phyloP scores from a whole-genome alignment of 495 filamentous ascomycete genomes.

The Lasiosphaeriaceae sp. region DNA sequence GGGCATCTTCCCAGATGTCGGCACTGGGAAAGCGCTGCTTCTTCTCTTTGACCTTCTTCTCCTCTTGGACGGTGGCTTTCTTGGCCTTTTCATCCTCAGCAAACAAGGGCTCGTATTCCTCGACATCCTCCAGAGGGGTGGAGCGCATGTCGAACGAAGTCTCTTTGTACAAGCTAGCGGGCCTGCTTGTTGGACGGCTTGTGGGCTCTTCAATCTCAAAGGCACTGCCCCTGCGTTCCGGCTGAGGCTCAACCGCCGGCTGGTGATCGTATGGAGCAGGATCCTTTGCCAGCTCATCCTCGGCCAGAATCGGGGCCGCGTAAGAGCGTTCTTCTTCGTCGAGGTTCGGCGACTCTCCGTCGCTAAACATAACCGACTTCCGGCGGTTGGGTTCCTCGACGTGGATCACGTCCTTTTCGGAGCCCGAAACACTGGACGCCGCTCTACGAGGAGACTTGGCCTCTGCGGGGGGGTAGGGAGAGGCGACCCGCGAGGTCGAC shows the following conservation, averaged over 20 bases:
- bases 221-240: slow-evolving; percentile 55
- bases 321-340: slow-evolving; percentile 48
- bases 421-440: slow-evolving; percentile 17
- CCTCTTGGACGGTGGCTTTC: slow-evolving; percentile 32
- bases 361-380: slow-evolving; percentile 59
- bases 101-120: slow-evolving; percentile 95
- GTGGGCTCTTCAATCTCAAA: slow-evolving; percentile 44
- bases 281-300: slow-evolving; percentile 85
- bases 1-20: slow-evolving; percentile 97
- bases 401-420: slow-evolving; percentile 57
- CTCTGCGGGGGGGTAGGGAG: slow-evolving; percentile 51
- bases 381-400: slow-evolving; percentile 66
- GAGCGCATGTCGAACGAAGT: slow-evolving; percentile 44
- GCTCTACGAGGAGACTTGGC: slow-evolving; percentile 24
- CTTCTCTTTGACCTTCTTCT: slow-evolving; percentile 54
- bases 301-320: slow-evolving; percentile 78
- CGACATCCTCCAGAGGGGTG: slow-evolving; percentile 81
- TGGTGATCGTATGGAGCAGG: slow-evolving; percentile 50
- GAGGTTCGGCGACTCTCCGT: slow-evolving; percentile 34
- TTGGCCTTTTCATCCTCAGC: slow-evolving; percentile 63
- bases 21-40: slow-evolving; percentile 85
- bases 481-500: slow-evolving; percentile 65
- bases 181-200: slow-evolving; percentile 71
- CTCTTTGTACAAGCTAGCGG: slow-evolving; percentile 53
- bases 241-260: slow-evolving; percentile 66